Percentiles rank a stretch among this genome's conserved stretches.
Evolutionary conservation across 495 filamentous ascomycete genomes (phyloP).

Genomic region (Penicillium turbatum): DNA sequence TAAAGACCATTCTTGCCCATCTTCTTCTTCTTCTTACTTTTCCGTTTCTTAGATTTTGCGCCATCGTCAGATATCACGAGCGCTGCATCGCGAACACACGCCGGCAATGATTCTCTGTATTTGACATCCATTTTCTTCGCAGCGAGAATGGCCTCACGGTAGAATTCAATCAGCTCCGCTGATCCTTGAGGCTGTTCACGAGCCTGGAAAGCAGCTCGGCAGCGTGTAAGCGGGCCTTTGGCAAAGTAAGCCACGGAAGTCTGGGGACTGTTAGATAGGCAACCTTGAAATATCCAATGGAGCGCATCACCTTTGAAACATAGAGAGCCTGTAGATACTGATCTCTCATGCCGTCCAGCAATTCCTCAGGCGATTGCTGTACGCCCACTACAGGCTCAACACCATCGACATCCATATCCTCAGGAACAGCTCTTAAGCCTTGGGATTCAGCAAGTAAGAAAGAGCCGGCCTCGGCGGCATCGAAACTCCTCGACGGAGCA

Average conservation of each 20-base stretch:
- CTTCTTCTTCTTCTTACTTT: slow-evolving; percentile 66
- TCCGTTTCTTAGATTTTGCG: slow-evolving; percentile 51
- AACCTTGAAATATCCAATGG: background rate
- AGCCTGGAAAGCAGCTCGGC: slow-evolving; percentile 68
- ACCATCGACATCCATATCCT: slow-evolving; percentile 17
- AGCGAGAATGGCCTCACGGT: slow-evolving; percentile 66
- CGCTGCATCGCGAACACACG: slow-evolving; percentile 60
- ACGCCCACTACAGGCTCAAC: slow-evolving; percentile 13
- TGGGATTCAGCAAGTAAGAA: slow-evolving; percentile 15
- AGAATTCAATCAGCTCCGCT: slow-evolving; percentile 57
- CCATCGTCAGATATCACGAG: slow-evolving; percentile 60
- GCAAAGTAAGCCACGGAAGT: slow-evolving; percentile 94
- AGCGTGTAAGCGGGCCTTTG: slow-evolving; percentile 89
- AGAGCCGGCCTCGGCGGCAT: slow-evolving; percentile 1
- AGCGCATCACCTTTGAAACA: slow-evolving; percentile 64
- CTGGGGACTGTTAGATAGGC: slow-evolving; percentile 34
- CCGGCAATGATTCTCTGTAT: slow-evolving; percentile 71
- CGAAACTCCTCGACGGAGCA: slow-evolving; percentile 6
- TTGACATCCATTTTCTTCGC: slow-evolving; percentile 81
- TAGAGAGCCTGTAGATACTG: slow-evolving; percentile 92
- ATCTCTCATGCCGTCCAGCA: slow-evolving; percentile 61
- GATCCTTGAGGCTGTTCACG: slow-evolving; percentile 31
- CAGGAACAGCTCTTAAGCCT: slow-evolving; percentile 2
- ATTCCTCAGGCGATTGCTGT: slow-evolving; percentile 55
- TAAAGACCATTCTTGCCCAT: slow-evolving; percentile 75